These are phyloP conservation scores for Gymnopilus junonius DNA, from an alignment of 768 basidiomycete genomes.

Conservation along the genomic window DNA sequence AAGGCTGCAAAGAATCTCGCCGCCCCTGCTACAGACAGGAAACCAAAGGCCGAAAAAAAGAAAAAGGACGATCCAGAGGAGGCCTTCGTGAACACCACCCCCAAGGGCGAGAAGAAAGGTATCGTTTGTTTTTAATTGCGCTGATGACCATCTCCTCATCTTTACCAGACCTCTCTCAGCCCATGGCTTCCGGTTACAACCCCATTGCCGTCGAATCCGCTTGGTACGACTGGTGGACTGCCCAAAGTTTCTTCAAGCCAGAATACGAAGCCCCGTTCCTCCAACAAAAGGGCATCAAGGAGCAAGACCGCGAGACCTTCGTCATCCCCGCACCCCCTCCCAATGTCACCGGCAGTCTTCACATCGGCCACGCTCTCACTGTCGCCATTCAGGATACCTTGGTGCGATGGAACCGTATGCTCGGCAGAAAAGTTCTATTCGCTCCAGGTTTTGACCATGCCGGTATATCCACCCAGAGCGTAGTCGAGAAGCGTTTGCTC, in stretches of 20 bases:
- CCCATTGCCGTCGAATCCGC: slow-evolving; percentile 93
- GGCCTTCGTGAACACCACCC: slow-evolving; percentile 88
- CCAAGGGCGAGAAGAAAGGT: slow-evolving; percentile 95
- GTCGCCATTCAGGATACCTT: slow-evolving; percentile 90
- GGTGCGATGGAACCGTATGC: slow-evolving; percentile 96
- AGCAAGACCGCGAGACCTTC: slow-evolving; percentile 64
- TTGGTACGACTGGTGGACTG: slow-evolving; percentile 99
- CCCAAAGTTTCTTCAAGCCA: slow-evolving; percentile 90
- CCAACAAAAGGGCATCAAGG: slow-evolving; percentile 56
- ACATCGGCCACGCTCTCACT: slow-evolving; percentile 95
- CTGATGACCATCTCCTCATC: not conserved
- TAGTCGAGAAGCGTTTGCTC: slow-evolving; percentile 91
- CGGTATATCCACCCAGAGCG: slow-evolving; percentile 96
- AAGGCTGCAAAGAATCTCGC: slow-evolving; percentile 59
- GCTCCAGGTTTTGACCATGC: slow-evolving; percentile 98
- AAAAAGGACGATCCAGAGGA: slow-evolving; percentile 60
- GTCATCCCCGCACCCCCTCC: slow-evolving; percentile 93
- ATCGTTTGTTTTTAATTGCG: slow-evolving; percentile 10
- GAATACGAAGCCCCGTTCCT: slow-evolving; percentile 44
- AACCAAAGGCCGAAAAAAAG: slow-evolving; percentile 74
- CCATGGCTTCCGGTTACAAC: slow-evolving; percentile 94
- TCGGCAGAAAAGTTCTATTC: slow-evolving; percentile 88
- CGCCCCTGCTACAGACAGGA: slow-evolving; percentile 53
- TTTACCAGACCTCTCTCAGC: slow-evolving; percentile 73
- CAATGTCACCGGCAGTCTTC: slow-evolving; percentile 94